These are phyloP conservation scores for Pulveroboletus frians DNA, from an alignment of 768 basidiomycete genomes.

Conservation along the genomic window DNA sequence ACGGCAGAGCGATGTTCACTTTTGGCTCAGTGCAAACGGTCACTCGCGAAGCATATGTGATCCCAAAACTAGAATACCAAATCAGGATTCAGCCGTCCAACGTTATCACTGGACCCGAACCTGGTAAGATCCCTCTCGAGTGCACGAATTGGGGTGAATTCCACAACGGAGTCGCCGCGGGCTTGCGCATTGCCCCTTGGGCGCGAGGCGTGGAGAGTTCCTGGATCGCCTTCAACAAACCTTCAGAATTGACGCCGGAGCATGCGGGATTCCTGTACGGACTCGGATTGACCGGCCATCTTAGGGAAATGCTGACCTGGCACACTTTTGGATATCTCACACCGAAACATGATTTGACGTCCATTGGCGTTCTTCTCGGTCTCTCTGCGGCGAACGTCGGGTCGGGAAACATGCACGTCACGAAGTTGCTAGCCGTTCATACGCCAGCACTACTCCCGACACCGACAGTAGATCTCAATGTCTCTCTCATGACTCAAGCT, in stretches of 20 bases:
- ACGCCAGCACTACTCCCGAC: conserved; percentile 89
- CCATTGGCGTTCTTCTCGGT: conserved; percentile 91
- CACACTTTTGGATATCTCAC: conserved; percentile 94
- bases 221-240: conserved; percentile 96
- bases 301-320: conserved; percentile 87
- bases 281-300: conserved; percentile 86
- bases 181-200: conserved; percentile 74
- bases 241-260: conserved; percentile 81
- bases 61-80: conserved; percentile 74
- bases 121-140: conserved; percentile 69
- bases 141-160: conserved; percentile 92
- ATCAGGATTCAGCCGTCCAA: conserved; percentile 74
- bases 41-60: conserved; percentile 70
- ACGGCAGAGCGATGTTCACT: conserved; percentile 89
- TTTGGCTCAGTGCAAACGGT: conserved; percentile 77
- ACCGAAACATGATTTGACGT: conserved; percentile 93
- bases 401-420: conserved; percentile 79
- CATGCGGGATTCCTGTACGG: conserved; percentile 97
- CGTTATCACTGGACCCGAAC: conserved; percentile 55
- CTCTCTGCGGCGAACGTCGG: conserved; percentile 88
- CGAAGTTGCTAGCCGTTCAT: conserved; percentile 87
- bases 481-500: conserved; percentile 84
- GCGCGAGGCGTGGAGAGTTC: conserved; percentile 79
- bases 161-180: conserved; percentile 94
- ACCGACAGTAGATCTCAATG: conserved; percentile 82